phyloP scores from a whole-genome alignment of 768 basidiomycete genomes.

The Russula brevipes region DNA sequence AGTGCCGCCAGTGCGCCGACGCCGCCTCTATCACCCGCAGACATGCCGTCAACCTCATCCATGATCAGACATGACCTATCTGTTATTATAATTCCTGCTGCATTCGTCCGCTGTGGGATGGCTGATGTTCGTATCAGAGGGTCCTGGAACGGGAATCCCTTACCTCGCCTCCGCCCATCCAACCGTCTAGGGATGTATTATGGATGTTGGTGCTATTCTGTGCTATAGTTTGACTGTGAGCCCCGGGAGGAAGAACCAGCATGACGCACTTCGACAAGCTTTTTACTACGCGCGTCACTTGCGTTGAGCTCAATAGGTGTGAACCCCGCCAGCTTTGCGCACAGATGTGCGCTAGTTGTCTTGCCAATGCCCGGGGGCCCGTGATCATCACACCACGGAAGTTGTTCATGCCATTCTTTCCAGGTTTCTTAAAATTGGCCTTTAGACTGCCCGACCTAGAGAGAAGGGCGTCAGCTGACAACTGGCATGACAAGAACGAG shows the following conservation, averaged over 20 bases:
- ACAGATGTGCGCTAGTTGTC: conserved; percentile 91
- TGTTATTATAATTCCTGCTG: conserved; percentile 68
- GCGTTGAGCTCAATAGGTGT: conserved; percentile 95
- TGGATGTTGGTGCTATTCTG: conserved; percentile 88
- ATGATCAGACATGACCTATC: conserved; percentile 87
- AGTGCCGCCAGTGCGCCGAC: conserved; percentile 88
- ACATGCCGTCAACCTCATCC: conserved; percentile 99
- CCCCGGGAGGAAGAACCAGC: too few relatives aligned
- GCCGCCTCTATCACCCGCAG: conserved; percentile 93
- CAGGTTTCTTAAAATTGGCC: conserved; percentile 86
- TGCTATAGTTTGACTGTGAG: not conserved
- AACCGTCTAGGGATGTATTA: conserved; percentile 85
- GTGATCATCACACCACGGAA: conserved; percentile 85
- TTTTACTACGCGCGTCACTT: conserved; percentile 93
- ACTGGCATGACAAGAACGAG: not conserved
- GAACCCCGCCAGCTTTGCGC: conserved; percentile 85
- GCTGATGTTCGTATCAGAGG: not conserved
- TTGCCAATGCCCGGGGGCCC: conserved; percentile 98
- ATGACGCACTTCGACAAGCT: conserved; percentile 77
- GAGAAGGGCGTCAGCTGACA: not conserved
- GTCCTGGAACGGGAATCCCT: conserved; percentile 16
- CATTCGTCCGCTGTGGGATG: conserved; percentile 48
- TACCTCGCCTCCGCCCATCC: conserved; percentile 57
- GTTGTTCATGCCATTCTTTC: conserved; percentile 81
- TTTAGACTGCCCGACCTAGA: conserved; percentile 70